Evolutionary conservation across 768 basidiomycete genomes (phyloP).

Genomic region (Xanthoconium purpureum): DNA sequence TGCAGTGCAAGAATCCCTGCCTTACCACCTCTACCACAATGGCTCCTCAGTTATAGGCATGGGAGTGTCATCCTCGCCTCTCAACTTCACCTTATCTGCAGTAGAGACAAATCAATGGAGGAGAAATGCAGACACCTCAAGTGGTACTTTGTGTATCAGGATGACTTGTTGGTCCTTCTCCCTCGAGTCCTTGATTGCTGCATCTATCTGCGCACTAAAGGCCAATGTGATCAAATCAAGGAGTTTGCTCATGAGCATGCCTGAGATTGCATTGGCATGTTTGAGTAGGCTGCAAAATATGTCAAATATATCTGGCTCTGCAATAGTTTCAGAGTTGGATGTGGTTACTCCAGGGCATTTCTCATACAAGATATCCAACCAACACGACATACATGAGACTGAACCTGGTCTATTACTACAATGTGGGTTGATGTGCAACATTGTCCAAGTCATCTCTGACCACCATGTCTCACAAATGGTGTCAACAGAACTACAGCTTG

Average conservation of each 20-base stretch:
- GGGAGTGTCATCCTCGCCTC: conserved; percentile 46
- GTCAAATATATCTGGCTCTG: conserved; percentile 70
- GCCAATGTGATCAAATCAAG: conserved; percentile 84
- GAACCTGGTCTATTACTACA: too few species aligned
- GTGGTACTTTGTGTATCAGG: conserved; percentile 60
- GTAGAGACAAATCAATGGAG: conserved; percentile 87
- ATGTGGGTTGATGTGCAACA: too few species aligned
- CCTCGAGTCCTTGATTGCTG: conserved; percentile 65
- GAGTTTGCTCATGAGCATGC: conserved; percentile 73
- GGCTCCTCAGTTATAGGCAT: conserved; percentile 44
- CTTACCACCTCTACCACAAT: conserved; percentile 62
- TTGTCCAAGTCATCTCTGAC: too few species aligned
- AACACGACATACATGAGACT: too few species aligned
- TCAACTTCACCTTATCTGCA: conserved; percentile 70
- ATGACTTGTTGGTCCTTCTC: conserved; percentile 62
- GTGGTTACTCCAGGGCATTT: too few species aligned
- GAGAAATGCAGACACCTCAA: conserved; percentile 92
- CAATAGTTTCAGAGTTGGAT: conserved; percentile 68
- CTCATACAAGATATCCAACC: too few species aligned
- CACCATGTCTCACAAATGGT: too few species aligned
- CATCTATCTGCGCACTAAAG: conserved; percentile 69
- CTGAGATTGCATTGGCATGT: conserved; percentile 58
- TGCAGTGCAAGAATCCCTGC: conserved; percentile 37
- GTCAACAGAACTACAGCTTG: too few species aligned
- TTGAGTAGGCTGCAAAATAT: conserved; percentile 82